Evolutionary conservation across 129 eudicot genomes (phyloP), one percentile per base, ranked within the genome.

Genomic region (Dittrichia graveolens): DNA sequence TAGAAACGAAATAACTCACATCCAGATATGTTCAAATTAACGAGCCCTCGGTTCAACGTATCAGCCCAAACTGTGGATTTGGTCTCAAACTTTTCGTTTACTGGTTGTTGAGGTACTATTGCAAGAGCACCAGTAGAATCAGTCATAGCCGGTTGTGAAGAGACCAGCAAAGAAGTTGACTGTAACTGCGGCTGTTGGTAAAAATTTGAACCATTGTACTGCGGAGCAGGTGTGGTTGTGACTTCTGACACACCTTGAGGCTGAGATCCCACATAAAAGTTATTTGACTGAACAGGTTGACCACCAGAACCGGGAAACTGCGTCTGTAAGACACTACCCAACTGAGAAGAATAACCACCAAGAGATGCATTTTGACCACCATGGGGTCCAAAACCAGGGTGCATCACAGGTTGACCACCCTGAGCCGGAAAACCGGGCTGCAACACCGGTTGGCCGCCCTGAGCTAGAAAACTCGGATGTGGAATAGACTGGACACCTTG

Each of bases 11-110:
- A 61, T 39, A 58, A 80, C 89, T 88, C 73, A 94, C 99, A 16
- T 86, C 99, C 98, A 77, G 96, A 91, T 55, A 95, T 95, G 70
- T 95, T 86, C 86, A 95, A 61, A 77, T 95, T 80, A 62, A 95
- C 97, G 9, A 95, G 82, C 61, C 99, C 99, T 16, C 99, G 91
- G 94, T 84, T 90, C 66, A 95, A 85, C 24, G 99, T 95, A 83
- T 95, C 99, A 45, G 88, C 81, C 99, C 99, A 95, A 44, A 95
- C 93, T 15, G 94, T 76, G 19, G 99, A 95, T 75, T 90, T 95
- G 55, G 91, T 85, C 86, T 88, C 97, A 65, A 95, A 95, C 78
- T 90, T 95, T 76, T 84, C 88, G 14, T 69, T 55, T 4, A 86
- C 78, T 43, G 88, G 83, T 71, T 78, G 77, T 69, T 76, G 95